Evolutionary conservation across 495 filamentous ascomycete genomes (phyloP).

Genomic region (Podospora anserina): DNA sequence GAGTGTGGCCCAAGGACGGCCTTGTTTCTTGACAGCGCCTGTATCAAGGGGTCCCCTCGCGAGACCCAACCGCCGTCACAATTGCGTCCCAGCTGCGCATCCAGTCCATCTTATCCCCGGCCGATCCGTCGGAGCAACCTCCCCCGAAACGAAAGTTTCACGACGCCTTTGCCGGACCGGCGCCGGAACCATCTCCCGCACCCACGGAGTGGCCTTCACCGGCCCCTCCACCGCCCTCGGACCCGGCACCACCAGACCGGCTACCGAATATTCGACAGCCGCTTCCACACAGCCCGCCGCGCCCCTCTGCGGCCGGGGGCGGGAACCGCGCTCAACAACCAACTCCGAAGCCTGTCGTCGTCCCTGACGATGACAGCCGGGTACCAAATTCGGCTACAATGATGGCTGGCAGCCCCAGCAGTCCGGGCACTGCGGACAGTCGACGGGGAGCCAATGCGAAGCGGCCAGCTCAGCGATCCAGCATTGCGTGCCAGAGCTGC

Average conservation of each 20-base stretch:
- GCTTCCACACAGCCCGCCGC: constrained; percentile 31
- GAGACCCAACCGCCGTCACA: constrained; percentile 45
- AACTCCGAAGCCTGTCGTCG: background rate
- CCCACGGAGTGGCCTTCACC: constrained; percentile 19
- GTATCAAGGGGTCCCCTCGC: constrained; percentile 28
- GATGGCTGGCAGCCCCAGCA: constrained; percentile 32
- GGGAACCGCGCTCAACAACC: background rate
- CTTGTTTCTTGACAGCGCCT: constrained; percentile 16
- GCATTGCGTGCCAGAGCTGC: constrained; percentile 75
- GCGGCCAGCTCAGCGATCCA: constrained; percentile 64
- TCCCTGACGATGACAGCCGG: constrained; percentile 29
- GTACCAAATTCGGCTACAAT: constrained; percentile 18
- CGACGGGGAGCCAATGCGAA: constrained; percentile 26
- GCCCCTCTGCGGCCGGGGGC: constrained; percentile 23
- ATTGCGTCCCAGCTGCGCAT: constrained; percentile 50
- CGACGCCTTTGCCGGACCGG: constrained; percentile 34
- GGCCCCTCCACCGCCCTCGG: constrained; percentile 6
- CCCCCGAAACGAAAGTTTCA: constrained; percentile 39
- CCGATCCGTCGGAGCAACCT: constrained; percentile 38
- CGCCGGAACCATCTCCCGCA: constrained; percentile 23
- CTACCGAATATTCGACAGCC: constrained; percentile 28
- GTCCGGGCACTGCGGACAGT: constrained; percentile 20
- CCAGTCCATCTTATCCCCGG: constrained; percentile 48
- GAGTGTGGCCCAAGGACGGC: constrained; percentile 28
- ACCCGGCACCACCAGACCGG: constrained; percentile 20